Base-by-base conservation (phyloP, 2,329 filamentous ascomycete species). In the Endocalyx cinctus region DNA sequence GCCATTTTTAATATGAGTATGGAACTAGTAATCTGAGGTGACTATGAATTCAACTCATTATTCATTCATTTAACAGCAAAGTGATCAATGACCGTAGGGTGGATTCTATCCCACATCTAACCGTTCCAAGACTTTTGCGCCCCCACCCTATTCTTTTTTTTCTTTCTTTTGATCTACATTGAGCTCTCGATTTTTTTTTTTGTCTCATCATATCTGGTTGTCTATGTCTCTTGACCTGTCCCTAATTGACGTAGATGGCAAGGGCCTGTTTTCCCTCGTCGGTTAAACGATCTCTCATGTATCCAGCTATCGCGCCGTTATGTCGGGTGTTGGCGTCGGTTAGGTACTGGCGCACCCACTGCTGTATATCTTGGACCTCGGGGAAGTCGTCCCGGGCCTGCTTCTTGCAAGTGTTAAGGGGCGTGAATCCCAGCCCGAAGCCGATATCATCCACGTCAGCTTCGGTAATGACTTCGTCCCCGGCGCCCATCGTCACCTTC, bases 361-460 rank as follows among this genome's bases (percentile, higher is more conserved):
- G 84, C 33, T 87, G 67, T 39, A 88, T 84, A 34, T 88, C 82
- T 5, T 77, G 74, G 11, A 95, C 79, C 41, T 96, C 84, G 1
- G 89, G 84, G 69, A 88, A 97, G 14, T 89, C 84, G 57, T 97
- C 92, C 32, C 72, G 73, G 2, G 76, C 65, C 4, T 77, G 68
- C 38, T 80, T 80, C 58, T 83, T 87, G 66, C 90, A 92, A 0
- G 90, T 96, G 65, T 90, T 94, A 42, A 98, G 74, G 19, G 86
- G 82, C 1, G 92, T 97, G 63, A 94, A 98, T 7, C 88, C 90
- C 45, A 96, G 81, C 17, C 92, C 92, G 54, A 98, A 98, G 17
- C 87, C 83, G 46, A 96, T 80, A 57, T 98, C 92, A 51, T 98
- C 92, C 17, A 95, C 85, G 51, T 97, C 90, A 4, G 87, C 82